Evolutionary conservation across 176 grass and related monocot species (phyloP).

Genomic region (Lolium rigidum): DNA sequence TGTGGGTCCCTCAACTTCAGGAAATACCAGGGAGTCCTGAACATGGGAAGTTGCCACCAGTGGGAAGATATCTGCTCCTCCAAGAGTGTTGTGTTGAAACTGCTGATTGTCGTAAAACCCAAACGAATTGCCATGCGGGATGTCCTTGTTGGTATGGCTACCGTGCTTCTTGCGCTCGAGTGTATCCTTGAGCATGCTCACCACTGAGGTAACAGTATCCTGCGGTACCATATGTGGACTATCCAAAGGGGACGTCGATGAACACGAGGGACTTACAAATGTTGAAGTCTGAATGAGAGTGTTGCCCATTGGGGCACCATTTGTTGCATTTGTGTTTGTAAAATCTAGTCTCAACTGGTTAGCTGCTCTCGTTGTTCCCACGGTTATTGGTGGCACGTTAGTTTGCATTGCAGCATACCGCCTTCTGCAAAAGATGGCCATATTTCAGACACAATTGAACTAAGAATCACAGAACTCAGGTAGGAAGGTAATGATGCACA

Average conservation of each 20-base stretch:
- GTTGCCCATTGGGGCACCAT: constrained; percentile 31
- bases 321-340: constrained; percentile 41
- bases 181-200: constrained; percentile 79
- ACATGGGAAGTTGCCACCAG: constrained; percentile 40
- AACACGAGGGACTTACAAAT: constrained; percentile 69
- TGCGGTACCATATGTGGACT: constrained; percentile 48
- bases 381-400: constrained; percentile 48
- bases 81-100: constrained; percentile 52
- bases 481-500: constrained; percentile 10
- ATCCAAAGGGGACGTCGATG: constrained; percentile 69
- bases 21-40: constrained; percentile 48
- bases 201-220: constrained; percentile 65
- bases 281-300: constrained; percentile 55
- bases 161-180: constrained; percentile 66
- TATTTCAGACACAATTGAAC: constrained; percentile 19
- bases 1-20: constrained; percentile 30
- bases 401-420: constrained; percentile 73
- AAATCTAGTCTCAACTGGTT: constrained; percentile 48
- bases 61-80: constrained; percentile 38
- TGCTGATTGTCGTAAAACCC: constrained; percentile 54
- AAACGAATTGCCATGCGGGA: constrained; percentile 45
- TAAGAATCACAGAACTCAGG: background rate
- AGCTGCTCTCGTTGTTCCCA: constrained; percentile 42
- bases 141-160: constrained; percentile 34
- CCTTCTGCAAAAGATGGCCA: constrained; percentile 54